Conservation (phyloP, 306 rosid species). For the Cyamopsis tetragonoloba region DNA sequence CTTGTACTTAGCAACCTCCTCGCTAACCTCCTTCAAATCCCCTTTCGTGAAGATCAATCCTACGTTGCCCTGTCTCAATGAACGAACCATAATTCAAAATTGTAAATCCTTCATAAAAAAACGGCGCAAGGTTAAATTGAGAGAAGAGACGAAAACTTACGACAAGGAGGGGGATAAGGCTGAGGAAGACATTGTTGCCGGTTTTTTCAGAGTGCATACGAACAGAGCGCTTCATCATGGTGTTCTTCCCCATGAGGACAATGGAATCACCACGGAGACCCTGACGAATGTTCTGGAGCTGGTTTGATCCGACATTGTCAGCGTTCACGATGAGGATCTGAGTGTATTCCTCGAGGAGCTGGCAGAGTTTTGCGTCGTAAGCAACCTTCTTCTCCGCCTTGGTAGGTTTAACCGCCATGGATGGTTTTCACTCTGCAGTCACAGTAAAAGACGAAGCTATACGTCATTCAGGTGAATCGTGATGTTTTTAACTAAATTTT, state of each 20-base stretch:
- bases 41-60: conserved; percentile 92
- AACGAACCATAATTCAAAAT: neutral
- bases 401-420: conserved; percentile 55
- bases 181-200: conserved; percentile 59
- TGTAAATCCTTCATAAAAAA: neutral
- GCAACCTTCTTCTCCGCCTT: conserved; percentile 79
- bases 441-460: no score
- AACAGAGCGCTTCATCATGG: conserved; percentile 92
- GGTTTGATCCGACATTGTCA: conserved; percentile 86
- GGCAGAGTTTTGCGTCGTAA: conserved; percentile 72
- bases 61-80: conserved; percentile 59
- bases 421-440: no score
- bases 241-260: conserved; percentile 94
- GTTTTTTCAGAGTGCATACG: conserved; percentile 70
- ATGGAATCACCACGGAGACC: conserved; percentile 86
- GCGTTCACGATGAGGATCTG: conserved; percentile 84
- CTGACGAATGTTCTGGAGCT: conserved; percentile 71
- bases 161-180: conserved; percentile 76
- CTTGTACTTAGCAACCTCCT: conserved; percentile 95
- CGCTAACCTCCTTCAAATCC: conserved; percentile 90
- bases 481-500: no score
- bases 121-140: neutral
- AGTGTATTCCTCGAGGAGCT: conserved; percentile 58
- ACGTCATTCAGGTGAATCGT: no score
- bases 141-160: conserved; percentile 21